These are phyloP conservation scores for Parafenestella ontariensis DNA, from an alignment of 2,329 filamentous ascomycete genomes.

Conservation along the genomic window DNA sequence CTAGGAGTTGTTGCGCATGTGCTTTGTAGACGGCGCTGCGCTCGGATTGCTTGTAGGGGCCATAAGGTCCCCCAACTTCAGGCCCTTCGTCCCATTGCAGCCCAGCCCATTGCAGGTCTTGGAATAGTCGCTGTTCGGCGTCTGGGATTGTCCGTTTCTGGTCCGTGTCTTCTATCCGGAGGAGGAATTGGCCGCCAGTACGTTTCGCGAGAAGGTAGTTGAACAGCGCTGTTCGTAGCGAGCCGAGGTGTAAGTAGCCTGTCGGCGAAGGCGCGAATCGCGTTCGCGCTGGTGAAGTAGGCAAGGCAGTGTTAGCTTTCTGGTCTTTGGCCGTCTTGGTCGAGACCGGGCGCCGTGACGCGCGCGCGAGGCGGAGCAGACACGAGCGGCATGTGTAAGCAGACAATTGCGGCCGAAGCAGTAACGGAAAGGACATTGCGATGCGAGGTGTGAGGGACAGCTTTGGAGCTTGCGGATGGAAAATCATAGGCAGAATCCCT, in stretches of 20 bases:
- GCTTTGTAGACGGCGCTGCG: slow-evolving; percentile 74
- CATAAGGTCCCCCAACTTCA: slow-evolving; percentile 77
- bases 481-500: slow-evolving; percentile 9
- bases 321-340: slow-evolving; percentile 16
- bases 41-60: slow-evolving; percentile 89
- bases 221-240: slow-evolving; percentile 90
- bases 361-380: slow-evolving; percentile 26
- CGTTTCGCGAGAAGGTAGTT: slow-evolving; percentile 90
- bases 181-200: slow-evolving; percentile 86
- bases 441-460: slow-evolving; percentile 3
- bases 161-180: slow-evolving; percentile 95
- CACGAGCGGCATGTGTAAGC: slow-evolving; percentile 41
- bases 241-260: slow-evolving; percentile 90
- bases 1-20: slow-evolving; percentile 73
- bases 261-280: slow-evolving; percentile 97
- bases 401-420: slow-evolving; percentile 28
- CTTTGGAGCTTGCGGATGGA: slow-evolving; percentile 1
- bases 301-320: slow-evolving; percentile 28
- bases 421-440: slow-evolving; percentile 32
- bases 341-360: slow-evolving; percentile 22
- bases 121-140: slow-evolving; percentile 77
- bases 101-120: slow-evolving; percentile 87
- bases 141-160: slow-evolving; percentile 82
- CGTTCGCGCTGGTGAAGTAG: slow-evolving; percentile 61
- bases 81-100: slow-evolving; percentile 95